Conservation (phyloP, 1,284 basidiomycete species). For the Malassezia furfur region DNA sequence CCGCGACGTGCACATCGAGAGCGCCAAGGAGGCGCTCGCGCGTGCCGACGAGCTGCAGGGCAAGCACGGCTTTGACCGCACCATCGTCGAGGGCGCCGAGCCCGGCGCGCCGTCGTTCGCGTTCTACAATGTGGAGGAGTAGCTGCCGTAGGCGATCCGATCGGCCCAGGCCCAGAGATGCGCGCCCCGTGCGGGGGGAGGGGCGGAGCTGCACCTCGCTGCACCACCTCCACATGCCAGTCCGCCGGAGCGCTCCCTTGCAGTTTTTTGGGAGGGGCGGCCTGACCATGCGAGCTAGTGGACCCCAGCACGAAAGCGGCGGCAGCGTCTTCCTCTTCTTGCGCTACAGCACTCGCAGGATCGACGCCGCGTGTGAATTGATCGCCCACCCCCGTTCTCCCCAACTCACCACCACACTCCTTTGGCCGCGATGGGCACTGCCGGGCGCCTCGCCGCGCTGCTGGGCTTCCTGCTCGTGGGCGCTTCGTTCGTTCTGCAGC, state of each 20-base stretch:
- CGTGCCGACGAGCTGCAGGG: conserved; percentile 52
- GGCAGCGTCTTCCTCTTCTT: too few species aligned
- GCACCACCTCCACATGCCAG: conserved; percentile 3
- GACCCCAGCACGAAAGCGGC: too few species aligned
- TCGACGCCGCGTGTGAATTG: too few species aligned
- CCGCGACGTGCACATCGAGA: conserved; percentile 61
- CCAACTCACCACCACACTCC: too few species aligned
- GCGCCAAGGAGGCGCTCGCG: conserved; percentile 60
- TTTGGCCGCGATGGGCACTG: not conserved
- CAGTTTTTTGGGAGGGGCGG: not conserved
- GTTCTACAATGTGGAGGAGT: conserved; percentile 22
- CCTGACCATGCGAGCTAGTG: too few species aligned
- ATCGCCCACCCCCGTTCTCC: too few species aligned
- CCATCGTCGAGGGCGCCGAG: conserved; percentile 72
- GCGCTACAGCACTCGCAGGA: too few species aligned
- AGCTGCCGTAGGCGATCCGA: too few species aligned
- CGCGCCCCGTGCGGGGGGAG: too few species aligned
- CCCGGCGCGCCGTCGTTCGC: conserved; percentile 55
- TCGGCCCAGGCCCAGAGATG: too few species aligned
- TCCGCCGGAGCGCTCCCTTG: not conserved
- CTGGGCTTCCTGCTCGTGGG: conserved; percentile 29
- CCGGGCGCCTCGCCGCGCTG: conserved; percentile 5
- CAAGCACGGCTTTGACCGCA: conserved; percentile 57
- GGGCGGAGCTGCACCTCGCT: not conserved
- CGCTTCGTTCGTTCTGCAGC: conserved; percentile 34